Conservation (phyloP, 768 basidiomycete species). For the Artomyces pyxidatus region DNA sequence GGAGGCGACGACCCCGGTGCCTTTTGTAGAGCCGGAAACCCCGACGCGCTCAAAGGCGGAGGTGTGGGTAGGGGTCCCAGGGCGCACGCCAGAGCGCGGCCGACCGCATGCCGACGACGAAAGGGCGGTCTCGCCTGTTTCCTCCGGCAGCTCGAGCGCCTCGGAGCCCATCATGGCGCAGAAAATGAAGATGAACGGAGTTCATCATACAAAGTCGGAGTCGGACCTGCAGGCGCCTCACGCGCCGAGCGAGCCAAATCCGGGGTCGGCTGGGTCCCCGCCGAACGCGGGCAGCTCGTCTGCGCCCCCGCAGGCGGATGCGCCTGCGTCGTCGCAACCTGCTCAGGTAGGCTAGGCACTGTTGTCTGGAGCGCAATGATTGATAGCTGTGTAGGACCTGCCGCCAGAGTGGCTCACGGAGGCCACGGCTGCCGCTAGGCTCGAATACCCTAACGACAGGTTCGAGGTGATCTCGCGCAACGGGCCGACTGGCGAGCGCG, state of each 20-base stretch:
- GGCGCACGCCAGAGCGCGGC: slow-evolving; percentile 3
- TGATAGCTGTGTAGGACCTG: slow-evolving; percentile 10
- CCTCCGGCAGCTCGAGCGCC: slow-evolving; percentile 57
- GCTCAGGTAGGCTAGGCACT: slow-evolving; percentile 5
- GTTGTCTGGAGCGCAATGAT: slow-evolving; percentile 1
- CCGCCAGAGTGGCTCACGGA: slow-evolving; percentile 66
- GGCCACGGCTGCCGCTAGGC: slow-evolving; percentile 61
- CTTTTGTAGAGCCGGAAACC: slow-evolving; percentile 44
- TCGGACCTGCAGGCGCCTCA: slow-evolving; percentile 17
- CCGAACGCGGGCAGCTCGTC: slow-evolving; percentile 11
- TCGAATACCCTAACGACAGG: slow-evolving; percentile 69
- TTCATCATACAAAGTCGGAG: slow-evolving; percentile 26
- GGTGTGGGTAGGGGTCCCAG: slow-evolving; percentile 25
- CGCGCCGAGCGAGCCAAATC: too few species aligned
- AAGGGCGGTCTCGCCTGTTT: slow-evolving; percentile 61
- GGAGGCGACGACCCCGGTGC: slow-evolving; percentile 22
- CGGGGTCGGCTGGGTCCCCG: slow-evolving; percentile 16
- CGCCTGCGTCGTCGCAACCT: slow-evolving; percentile 5
- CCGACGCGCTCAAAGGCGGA: slow-evolving; percentile 36
- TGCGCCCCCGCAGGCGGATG: slow-evolving; percentile 4
- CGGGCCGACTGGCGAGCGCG: slow-evolving; percentile 45
- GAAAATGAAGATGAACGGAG: slow-evolving; percentile 53
- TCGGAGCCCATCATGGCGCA: slow-evolving; percentile 72
- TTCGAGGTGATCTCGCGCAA: slow-evolving; percentile 69
- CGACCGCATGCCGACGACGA: slow-evolving; percentile 31